Percentiles rank a stretch among this genome's conserved stretches.
These are phyloP conservation scores for Protomyces inouyei DNA, from an alignment of 1,139 yeast species.

Conservation along the genomic window DNA sequence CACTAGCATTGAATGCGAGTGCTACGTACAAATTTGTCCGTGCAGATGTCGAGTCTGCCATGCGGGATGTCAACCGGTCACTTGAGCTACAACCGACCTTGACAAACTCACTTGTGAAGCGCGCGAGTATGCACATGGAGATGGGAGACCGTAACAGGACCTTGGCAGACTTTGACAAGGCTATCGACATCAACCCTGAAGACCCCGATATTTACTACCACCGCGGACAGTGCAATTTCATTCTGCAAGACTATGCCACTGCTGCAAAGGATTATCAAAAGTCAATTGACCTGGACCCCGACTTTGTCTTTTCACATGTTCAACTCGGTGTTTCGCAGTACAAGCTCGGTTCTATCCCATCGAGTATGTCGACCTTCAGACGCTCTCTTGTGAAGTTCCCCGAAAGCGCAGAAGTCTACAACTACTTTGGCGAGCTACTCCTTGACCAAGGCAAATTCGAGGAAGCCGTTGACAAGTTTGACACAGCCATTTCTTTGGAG, in stretches of 20 bases:
- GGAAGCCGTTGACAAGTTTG: slow-evolving; percentile 79
- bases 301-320: slow-evolving; percentile 77
- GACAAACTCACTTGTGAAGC: slow-evolving; percentile 73
- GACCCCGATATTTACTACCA: slow-evolving; percentile 87
- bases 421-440: slow-evolving; percentile 90
- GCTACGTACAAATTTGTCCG: slow-evolving; percentile 82
- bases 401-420: slow-evolving; percentile 84
- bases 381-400: slow-evolving; percentile 76
- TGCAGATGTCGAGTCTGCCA: slow-evolving; percentile 61
- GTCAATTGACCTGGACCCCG: slow-evolving; percentile 68
- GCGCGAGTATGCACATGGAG: slow-evolving; percentile 83
- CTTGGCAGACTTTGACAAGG: slow-evolving; percentile 64
- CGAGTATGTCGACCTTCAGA: slow-evolving; percentile 64
- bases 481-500: slow-evolving; percentile 79
- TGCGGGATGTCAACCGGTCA: slow-evolving; percentile 59
- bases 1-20: slow-evolving; percentile 75
- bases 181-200: slow-evolving; percentile 62
- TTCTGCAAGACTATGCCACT: slow-evolving; percentile 65
- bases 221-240: slow-evolving; percentile 84
- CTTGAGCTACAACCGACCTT: slow-evolving; percentile 62
- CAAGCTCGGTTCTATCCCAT: slow-evolving; percentile 63
- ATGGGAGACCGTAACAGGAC: slow-evolving; percentile 56
- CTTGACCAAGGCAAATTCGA: slow-evolving; percentile 71
- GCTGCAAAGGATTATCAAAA: slow-evolving; percentile 74
- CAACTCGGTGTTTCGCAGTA: slow-evolving; percentile 91